phyloP scores from a whole-genome alignment of 1,284 basidiomycete genomes.

The Leccinum angustisporum region DNA sequence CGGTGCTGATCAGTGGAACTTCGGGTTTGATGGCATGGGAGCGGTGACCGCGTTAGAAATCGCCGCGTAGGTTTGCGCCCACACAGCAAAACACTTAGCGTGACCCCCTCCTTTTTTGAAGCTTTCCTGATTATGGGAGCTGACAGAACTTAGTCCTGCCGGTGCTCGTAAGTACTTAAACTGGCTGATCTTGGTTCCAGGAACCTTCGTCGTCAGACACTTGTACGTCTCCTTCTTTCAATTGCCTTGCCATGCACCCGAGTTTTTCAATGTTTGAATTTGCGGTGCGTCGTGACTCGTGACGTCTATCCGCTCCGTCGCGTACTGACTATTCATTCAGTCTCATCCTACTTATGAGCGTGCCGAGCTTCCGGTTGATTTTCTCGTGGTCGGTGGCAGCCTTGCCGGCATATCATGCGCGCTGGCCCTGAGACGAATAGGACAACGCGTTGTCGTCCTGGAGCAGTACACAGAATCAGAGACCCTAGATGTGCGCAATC shows the following conservation, averaged over 20 bases:
- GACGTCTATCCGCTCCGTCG: background rate
- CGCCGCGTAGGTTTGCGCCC: slow-evolving; percentile 6
- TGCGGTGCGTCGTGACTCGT: slow-evolving; percentile 10
- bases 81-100: slow-evolving; percentile 11
- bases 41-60: background rate
- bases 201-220: background rate
- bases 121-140: slow-evolving; percentile 20
- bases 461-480: slow-evolving; percentile 44
- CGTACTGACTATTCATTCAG: slow-evolving; percentile 12
- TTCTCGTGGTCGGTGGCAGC: slow-evolving; percentile 52
- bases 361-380: slow-evolving; percentile 39
- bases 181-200: background rate
- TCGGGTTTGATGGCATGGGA: slow-evolving; percentile 8
- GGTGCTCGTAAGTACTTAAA: slow-evolving; percentile 26
- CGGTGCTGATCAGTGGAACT: background rate
- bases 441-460: slow-evolving; percentile 54
- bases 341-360: slow-evolving; percentile 13
- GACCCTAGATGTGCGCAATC: slow-evolving; percentile 31
- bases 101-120: slow-evolving; percentile 13
- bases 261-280: slow-evolving; percentile 12
- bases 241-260: background rate
- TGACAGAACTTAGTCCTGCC: slow-evolving; percentile 15
- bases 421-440: slow-evolving; percentile 51
- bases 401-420: slow-evolving; percentile 55
- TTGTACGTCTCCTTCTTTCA: background rate